Base-by-base conservation (phyloP, 1,284 basidiomycete species). In the Puccinia hordei region DNA sequence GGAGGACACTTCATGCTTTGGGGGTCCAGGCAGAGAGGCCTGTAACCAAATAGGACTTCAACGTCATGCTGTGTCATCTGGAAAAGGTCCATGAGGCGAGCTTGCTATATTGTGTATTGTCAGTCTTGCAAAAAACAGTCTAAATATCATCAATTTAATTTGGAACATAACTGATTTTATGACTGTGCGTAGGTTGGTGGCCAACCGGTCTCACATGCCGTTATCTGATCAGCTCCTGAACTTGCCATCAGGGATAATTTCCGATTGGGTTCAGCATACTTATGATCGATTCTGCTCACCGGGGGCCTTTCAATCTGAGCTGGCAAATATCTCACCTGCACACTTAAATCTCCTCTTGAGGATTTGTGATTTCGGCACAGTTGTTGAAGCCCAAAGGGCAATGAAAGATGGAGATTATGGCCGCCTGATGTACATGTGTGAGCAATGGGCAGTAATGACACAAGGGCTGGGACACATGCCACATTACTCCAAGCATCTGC, bases 31-130 rank as follows among this genome's bases (percentile, higher is more conserved):
- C 53, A 0, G 57, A 74, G 15, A 12, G 33, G 33, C 33, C 73
- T 3, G 27, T 24, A 10, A 24, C n/a, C 12, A 74, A 74, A 27
- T 59, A 55, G 9, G 51, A 73, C n/a, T 73, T 59, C 22, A 73
- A 19, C 10, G 41, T 61, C 9, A 74, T 74, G 68, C 24, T 71
- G 19, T 22, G 24, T 4, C 38, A 68, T 24, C 51, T 71, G 68
- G 12, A 10, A 0, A 51, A 71, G 13, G 13, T 10, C 22, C 44
- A 71, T 33, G 27, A 53, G 4, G 46, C 68, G 35, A 51, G 46
- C 1, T 33, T 71, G 8, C 3, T 53, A 13, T 24, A 71, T 8
- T 71, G 30, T 33, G 17, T 71, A 0, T 30, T 71, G 66, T 68
- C 1, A 49, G 66, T 68, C 1, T 30, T 12, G 30, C 27, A 27